phyloP scores from a whole-genome alignment of 2,329 filamentous ascomycete species.

The Westerdykella sp. region DNA sequence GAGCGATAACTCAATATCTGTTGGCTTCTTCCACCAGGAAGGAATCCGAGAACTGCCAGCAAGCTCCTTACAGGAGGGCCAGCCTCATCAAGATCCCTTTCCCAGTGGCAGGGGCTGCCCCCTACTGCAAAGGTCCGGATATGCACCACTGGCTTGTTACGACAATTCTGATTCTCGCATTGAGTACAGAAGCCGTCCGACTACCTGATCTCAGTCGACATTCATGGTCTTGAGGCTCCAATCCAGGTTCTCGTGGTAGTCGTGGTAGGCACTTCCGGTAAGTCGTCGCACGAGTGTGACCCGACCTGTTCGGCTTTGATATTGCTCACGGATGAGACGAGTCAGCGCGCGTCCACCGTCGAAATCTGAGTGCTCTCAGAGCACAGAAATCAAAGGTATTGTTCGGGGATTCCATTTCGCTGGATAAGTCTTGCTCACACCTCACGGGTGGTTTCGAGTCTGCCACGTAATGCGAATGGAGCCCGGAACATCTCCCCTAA shows the following conservation, averaged over 20 bases:
- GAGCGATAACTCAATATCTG: constrained; percentile 20
- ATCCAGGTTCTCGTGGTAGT: not conserved
- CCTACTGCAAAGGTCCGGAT: constrained; percentile 22
- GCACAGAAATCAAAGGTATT: too few species aligned
- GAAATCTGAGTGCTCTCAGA: too few species aligned
- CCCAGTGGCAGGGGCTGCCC: constrained; percentile 20
- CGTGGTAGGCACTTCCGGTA: not conserved
- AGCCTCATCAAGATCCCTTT: constrained; percentile 17
- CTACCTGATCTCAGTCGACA: not conserved
- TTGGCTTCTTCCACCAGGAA: constrained; percentile 27
- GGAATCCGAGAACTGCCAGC: constrained; percentile 17
- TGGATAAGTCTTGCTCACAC: too few species aligned
- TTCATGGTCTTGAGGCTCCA: not conserved
- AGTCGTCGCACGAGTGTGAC: not conserved
- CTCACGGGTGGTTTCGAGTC: too few species aligned
- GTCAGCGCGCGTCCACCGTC: too few species aligned
- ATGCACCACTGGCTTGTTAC: not conserved
- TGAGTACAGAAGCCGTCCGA: not conserved
- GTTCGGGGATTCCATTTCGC: too few species aligned
- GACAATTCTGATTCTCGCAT: too few species aligned
- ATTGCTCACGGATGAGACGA: too few species aligned
- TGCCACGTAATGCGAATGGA: too few species aligned
- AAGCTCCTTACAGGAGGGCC: constrained; percentile 18
- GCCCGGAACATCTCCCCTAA: too few species aligned
- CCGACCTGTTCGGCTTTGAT: too few species aligned